Conservation (phyloP, 805 yeast genomes). For the Hermanozyma aechmeae region DNA sequence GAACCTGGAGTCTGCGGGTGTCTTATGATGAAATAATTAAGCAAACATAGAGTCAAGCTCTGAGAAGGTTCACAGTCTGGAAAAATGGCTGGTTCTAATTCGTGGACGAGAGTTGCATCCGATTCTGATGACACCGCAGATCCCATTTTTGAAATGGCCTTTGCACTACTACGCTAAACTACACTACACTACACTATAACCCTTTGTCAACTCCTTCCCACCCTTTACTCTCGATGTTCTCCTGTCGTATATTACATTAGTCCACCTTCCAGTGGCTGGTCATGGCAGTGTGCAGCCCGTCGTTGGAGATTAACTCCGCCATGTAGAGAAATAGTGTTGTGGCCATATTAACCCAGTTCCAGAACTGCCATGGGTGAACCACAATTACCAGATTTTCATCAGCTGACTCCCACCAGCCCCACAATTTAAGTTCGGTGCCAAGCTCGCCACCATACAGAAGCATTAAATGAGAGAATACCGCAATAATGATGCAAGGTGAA, state of each 20-base stretch:
- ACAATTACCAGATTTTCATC: slow-evolving; percentile 14
- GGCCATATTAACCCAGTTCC: slow-evolving; percentile 94
- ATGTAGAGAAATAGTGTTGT: slow-evolving; percentile 72
- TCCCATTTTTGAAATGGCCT: no score
- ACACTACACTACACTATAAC: no score
- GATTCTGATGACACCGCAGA: no score
- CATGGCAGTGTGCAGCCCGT: slow-evolving; percentile 20
- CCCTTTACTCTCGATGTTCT: no score
- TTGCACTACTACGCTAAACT: no score
- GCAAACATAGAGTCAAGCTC: slow-evolving; percentile 92
- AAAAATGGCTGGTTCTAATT: slow-evolving; percentile 32
- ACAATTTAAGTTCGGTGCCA: slow-evolving; percentile 50
- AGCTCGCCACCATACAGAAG: slow-evolving; percentile 78
- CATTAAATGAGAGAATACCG: slow-evolving; percentile 90
- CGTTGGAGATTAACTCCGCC: slow-evolving; percentile 53
- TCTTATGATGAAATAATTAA: slow-evolving; percentile 61
- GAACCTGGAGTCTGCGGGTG: slow-evolving; percentile 7
- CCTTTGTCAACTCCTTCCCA: no score
- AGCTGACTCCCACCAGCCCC: slow-evolving; percentile 41
- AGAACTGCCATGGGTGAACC: slow-evolving; percentile 82
- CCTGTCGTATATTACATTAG: slow-evolving; percentile 8
- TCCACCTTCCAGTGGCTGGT: slow-evolving; percentile 38
- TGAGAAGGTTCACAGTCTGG: slow-evolving; percentile 48
- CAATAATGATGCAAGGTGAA: slow-evolving; percentile 89
- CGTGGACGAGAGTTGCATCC: slow-evolving; percentile 65